These are phyloP conservation scores for Ophiostoma novo-ulmi DNA, from an alignment of 2,329 filamentous ascomycete genomes.

Conservation along the genomic window DNA sequence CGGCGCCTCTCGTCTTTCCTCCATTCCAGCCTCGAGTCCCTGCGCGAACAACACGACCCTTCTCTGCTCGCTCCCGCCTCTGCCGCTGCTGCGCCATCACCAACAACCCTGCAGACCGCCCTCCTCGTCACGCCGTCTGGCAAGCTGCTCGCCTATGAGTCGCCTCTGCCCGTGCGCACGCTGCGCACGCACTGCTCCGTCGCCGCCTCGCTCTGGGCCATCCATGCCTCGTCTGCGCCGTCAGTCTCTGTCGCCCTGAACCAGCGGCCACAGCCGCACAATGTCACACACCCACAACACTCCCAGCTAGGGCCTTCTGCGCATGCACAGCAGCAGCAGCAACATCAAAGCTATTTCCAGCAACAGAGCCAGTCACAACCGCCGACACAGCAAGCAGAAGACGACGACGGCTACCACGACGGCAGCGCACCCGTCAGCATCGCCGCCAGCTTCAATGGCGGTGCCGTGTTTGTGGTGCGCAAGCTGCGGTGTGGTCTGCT, in stretches of 20 bases:
- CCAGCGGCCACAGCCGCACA: slow-evolving; percentile 23
- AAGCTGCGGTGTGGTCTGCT: slow-evolving; percentile 55
- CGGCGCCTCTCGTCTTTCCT: slow-evolving; percentile 61
- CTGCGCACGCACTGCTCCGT: slow-evolving; percentile 61
- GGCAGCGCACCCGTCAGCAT: slow-evolving; percentile 34
- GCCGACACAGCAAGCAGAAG: slow-evolving; percentile 20
- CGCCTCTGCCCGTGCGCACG: slow-evolving; percentile 49
- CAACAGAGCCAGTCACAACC: slow-evolving; percentile 6
- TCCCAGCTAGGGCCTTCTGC: neutral
- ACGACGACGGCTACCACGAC: slow-evolving; percentile 23
- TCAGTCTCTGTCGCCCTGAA: slow-evolving; percentile 32
- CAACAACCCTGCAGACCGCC: slow-evolving; percentile 47
- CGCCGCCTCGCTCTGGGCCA: slow-evolving; percentile 56
- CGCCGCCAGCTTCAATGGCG: slow-evolving; percentile 51
- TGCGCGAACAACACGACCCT: slow-evolving; percentile 20
- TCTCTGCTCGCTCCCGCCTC: neutral
- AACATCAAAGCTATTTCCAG: neutral
- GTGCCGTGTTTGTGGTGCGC: slow-evolving; percentile 54
- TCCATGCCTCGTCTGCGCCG: slow-evolving; percentile 47
- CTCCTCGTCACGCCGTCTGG: slow-evolving; percentile 56
- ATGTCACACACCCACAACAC: neutral
- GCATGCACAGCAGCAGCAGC: neutral
- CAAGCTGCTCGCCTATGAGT: slow-evolving; percentile 59
- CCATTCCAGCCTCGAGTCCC: slow-evolving; percentile 44
- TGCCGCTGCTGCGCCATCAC: slow-evolving; percentile 33